Conservation (phyloP, 2,329 filamentous ascomycete genomes). For the Sporothrix variecibatus region DNA sequence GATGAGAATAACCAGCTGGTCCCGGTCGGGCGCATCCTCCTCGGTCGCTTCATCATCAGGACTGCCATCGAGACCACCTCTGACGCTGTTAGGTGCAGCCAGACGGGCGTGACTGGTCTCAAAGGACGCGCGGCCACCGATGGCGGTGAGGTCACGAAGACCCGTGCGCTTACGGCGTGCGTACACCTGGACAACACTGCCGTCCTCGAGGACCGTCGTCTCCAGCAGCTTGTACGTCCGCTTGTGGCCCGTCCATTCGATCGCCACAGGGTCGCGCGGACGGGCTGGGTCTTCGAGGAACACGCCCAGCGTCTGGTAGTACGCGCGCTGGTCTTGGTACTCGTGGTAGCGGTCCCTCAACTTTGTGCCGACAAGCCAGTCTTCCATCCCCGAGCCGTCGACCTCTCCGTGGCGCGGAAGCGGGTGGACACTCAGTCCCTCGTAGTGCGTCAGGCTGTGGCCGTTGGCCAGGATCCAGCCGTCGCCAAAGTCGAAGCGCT, state of each 20-base stretch:
- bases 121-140: slow-evolving; percentile 6
- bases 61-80: slow-evolving; percentile 21
- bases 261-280: slow-evolving; percentile 31
- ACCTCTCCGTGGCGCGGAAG: slow-evolving; percentile 6
- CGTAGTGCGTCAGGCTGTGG: slow-evolving; percentile 47
- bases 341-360: slow-evolving; percentile 3
- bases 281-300: slow-evolving; percentile 38
- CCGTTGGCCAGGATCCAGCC: slow-evolving; percentile 53
- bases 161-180: slow-evolving; percentile 37
- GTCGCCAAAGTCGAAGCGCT: slow-evolving; percentile 49
- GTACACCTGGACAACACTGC: slow-evolving; percentile 52
- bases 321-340: slow-evolving; percentile 22
- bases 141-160: background rate
- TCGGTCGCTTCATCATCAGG: slow-evolving; percentile 5
- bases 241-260: slow-evolving; percentile 39
- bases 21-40: background rate
- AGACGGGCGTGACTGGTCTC: background rate
- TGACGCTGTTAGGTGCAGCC: slow-evolving; percentile 7
- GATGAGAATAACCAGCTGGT: slow-evolving; percentile 23
- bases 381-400: background rate
- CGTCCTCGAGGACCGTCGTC: slow-evolving; percentile 39
- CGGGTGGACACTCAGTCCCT: background rate
- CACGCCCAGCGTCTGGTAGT: slow-evolving; percentile 37
- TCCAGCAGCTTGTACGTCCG: slow-evolving; percentile 48
- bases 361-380: background rate